Conservation (phyloP, 2,329 filamentous ascomycete species). For the Paecilomyces fulvus region DNA sequence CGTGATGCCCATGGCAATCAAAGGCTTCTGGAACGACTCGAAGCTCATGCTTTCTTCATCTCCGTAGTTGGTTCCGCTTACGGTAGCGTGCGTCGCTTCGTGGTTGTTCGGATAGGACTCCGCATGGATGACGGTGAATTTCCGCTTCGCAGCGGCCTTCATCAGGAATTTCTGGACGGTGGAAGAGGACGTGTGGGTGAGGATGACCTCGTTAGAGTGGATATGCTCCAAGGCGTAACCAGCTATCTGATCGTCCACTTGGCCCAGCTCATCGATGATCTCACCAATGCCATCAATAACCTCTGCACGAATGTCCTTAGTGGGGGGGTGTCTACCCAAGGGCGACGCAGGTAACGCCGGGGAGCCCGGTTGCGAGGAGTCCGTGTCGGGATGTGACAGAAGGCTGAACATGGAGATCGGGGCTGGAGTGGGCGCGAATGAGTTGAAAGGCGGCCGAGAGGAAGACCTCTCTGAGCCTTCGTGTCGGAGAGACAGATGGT, state of each 20-base stretch:
- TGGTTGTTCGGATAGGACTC: slow-evolving; percentile 65
- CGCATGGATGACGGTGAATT: slow-evolving; percentile 82
- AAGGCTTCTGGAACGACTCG: slow-evolving; percentile 63
- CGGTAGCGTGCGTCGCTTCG: slow-evolving; percentile 52
- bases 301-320: slow-evolving; percentile 72
- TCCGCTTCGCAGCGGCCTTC: slow-evolving; percentile 77
- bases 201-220: slow-evolving; percentile 82
- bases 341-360: slow-evolving; percentile 24
- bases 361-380: slow-evolving; percentile 32
- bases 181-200: slow-evolving; percentile 76
- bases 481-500: slow-evolving; percentile 17
- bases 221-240: slow-evolving; percentile 84
- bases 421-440: slow-evolving; percentile 48
- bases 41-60: slow-evolving; percentile 41
- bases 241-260: slow-evolving; percentile 89
- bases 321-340: slow-evolving; percentile 22
- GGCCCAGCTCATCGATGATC: slow-evolving; percentile 88
- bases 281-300: slow-evolving; percentile 91
- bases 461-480: slow-evolving; percentile 25
- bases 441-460: slow-evolving; percentile 53
- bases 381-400: slow-evolving; percentile 57
- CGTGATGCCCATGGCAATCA: slow-evolving; percentile 67
- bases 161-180: slow-evolving; percentile 86
- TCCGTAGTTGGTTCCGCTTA: slow-evolving; percentile 45
- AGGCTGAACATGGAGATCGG: slow-evolving; percentile 80